These are phyloP conservation scores for Kappamyces sp. DNA, from an alignment of 192 early-diverging fungal species.

Conservation along the genomic window DNA sequence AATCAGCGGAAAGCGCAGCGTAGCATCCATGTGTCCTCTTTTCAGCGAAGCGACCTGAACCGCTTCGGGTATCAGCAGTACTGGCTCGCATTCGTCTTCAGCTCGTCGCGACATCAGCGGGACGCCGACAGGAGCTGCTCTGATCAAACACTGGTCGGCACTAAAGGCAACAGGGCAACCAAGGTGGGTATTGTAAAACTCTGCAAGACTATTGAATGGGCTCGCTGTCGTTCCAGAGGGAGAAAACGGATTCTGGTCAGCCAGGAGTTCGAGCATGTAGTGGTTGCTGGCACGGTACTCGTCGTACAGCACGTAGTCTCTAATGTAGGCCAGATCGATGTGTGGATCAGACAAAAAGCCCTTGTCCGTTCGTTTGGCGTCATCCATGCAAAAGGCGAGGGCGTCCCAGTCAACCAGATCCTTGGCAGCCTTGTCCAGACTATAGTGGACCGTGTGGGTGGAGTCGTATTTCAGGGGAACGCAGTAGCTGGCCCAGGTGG, in stretches of 20 bases:
- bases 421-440: background rate
- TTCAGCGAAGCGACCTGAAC: background rate
- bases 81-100: background rate
- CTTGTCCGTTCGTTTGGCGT: background rate
- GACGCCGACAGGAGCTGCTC: constrained; percentile 20
- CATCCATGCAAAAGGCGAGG: background rate
- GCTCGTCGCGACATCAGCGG: constrained; percentile 28
- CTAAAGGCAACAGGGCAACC: constrained; percentile 18
- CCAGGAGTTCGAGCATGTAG: constrained; percentile 22
- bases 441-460: background rate
- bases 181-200: constrained; percentile 30
- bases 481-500: background rate
- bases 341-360: background rate
- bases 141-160: constrained; percentile 29
- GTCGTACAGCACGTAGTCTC: constrained; percentile 1
- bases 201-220: constrained; percentile 20
- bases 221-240: background rate
- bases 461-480: background rate
- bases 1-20: constrained; percentile 31
- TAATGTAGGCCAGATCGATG: background rate
- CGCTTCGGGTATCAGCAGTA: background rate
- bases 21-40: background rate
- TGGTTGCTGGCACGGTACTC: constrained; percentile 22
- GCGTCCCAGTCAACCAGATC: background rate
- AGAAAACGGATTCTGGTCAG: constrained; percentile 12